phyloP scores from a whole-genome alignment of 441 rosid genomes.

The Syzygium malaccense region DNA sequence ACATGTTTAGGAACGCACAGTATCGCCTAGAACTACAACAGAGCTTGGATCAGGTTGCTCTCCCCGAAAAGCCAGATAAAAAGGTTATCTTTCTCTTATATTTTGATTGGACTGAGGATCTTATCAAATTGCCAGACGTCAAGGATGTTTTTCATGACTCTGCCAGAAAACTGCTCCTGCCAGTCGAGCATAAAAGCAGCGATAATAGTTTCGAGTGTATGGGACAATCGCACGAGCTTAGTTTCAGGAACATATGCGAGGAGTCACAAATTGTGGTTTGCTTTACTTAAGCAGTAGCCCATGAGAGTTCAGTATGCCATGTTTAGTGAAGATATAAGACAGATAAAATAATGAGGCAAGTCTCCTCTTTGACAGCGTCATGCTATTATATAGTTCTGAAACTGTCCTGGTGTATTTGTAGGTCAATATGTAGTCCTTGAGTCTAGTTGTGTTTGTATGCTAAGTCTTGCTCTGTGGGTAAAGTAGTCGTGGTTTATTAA shows the following conservation, averaged over 20 bases:
- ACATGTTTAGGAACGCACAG: constrained; percentile 93
- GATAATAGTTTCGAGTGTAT: background rate
- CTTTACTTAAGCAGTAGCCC: background rate
- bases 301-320: background rate
- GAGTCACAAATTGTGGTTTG: background rate
- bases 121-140: background rate
- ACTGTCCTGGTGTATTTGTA: background rate
- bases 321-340: background rate
- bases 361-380: background rate
- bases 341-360: background rate
- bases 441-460: background rate
- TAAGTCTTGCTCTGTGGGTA: background rate
- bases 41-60: constrained; percentile 85
- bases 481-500: background rate
- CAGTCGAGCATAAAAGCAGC: background rate
- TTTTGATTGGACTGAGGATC: background rate
- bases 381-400: background rate
- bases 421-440: background rate
- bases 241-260: background rate
- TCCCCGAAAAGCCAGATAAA: constrained; percentile 58
- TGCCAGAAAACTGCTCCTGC: background rate
- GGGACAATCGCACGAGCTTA: background rate
- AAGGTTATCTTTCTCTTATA: constrained; percentile 26
- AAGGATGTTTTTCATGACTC: background rate
- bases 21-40: constrained; percentile 88